Base-by-base conservation (phyloP, 441 rosid species). In the Eugenia klotzschiana region DNA sequence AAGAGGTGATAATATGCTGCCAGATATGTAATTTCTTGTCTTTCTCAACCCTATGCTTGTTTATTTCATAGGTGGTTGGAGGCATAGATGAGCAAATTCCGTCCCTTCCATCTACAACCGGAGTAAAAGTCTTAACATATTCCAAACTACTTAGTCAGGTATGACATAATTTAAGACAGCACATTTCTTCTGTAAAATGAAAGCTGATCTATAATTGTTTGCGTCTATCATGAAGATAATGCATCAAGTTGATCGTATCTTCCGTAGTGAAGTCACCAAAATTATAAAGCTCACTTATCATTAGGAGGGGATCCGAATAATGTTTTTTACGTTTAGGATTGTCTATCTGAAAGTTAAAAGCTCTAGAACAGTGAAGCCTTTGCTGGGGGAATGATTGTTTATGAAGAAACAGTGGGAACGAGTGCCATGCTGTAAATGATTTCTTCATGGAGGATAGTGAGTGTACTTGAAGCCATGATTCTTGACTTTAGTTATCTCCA, bases 101-200 rank as follows among this genome's bases (percentile, higher is more conserved):
- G 84, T 94, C 94, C 27, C 94, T 93, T 87, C 98, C 98, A 86
- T 77, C 95, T 49, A 87, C 98, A 79, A 51, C 93, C 53, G 96
- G 95, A 72, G 95, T 96, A 85, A 81, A 93, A 85, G 87, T 96
- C 85, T 87, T 97, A 60, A 87, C 98, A 81, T 96, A 93, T 88
- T 91, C 98, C 40, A 92, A 89, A 86, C 91, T 97, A 85, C 90
- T 94, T 73, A 90, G 92, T 88, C 96, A 95, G 99, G 99, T 97
- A 91, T 33, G 77, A 33, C 25, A 69, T 33, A 81, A 79, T 83
- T 27, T 64, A 55, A 50, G 43, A 33, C 74, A 8, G 2, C 20
- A 33, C 0, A 69, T 33, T 64, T 64, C 46, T 37, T 33, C 22
- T 5, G 77, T 20, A 69, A 69, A 33, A 69, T 69, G 77, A 69